phyloP scores from a whole-genome alignment of 768 basidiomycete genomes.

The Rhodosporidiobolus odoratus region DNA sequence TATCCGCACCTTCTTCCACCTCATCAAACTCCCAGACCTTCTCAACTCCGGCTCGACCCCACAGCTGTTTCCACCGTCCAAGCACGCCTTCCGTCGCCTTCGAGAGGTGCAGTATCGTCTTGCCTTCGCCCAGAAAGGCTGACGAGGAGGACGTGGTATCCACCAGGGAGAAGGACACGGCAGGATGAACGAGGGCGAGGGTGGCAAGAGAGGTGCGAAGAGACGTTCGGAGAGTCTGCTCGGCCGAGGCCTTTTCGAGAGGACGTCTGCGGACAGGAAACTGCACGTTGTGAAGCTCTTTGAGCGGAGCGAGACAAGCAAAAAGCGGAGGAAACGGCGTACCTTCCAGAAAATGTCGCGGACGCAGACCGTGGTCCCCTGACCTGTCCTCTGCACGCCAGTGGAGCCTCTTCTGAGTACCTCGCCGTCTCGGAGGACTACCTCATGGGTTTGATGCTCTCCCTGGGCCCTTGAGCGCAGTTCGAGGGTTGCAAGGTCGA shows the following conservation, averaged over 20 bases:
- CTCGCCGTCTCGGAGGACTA: slow-evolving; percentile 53
- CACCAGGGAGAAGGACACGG: slow-evolving; percentile 23
- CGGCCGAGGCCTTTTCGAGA: slow-evolving; percentile 12
- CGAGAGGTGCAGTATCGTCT: slow-evolving; percentile 5
- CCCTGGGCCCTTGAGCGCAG: slow-evolving; percentile 65
- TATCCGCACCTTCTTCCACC: slow-evolving; percentile 52
- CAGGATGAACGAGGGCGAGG: slow-evolving; percentile 22
- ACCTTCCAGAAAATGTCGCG: slow-evolving; percentile 81
- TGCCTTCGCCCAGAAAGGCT: neutral
- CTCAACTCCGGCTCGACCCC: slow-evolving; percentile 29
- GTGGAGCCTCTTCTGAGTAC: slow-evolving; percentile 1
- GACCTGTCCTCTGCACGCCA: neutral
- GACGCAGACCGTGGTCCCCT: slow-evolving; percentile 75
- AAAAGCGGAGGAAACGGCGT: neutral
- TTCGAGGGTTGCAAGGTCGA: slow-evolving; percentile 72
- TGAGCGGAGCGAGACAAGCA: accelerated
- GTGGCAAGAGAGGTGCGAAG: slow-evolving; percentile 10
- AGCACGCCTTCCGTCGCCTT: slow-evolving; percentile 6
- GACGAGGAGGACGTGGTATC: slow-evolving; percentile 7
- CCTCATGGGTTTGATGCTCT: slow-evolving; percentile 58
- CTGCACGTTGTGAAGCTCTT: neutral
- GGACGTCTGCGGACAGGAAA: slow-evolving; percentile 30
- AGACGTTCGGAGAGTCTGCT: neutral
- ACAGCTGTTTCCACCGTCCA: slow-evolving; percentile 34
- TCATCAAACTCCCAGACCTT: slow-evolving; percentile 50